Evolutionary conservation across 176 grass and related monocot genomes (phyloP).

Genomic region (Otatea glauca): DNA sequence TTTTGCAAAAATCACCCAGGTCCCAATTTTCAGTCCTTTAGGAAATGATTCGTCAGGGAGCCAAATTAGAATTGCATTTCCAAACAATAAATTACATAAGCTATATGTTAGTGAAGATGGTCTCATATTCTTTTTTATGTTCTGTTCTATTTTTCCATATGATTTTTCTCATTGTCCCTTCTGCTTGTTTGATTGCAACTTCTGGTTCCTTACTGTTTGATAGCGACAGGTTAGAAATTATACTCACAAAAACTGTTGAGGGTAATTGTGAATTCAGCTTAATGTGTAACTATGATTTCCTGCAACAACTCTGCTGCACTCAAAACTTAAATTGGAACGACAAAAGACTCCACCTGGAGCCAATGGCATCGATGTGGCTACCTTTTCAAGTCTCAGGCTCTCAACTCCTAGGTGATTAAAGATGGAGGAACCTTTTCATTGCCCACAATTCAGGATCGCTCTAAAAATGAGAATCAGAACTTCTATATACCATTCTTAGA

Average conservation of each 20-base stretch:
- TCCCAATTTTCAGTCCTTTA: not conserved
- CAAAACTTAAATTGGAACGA: not conserved
- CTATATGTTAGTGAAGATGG: not conserved
- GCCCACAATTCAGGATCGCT: not conserved
- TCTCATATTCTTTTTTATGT: not conserved
- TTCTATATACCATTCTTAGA: not conserved
- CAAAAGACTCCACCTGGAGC: not conserved
- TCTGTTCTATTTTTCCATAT: not conserved
- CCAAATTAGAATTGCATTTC: not conserved
- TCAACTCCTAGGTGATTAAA: not conserved
- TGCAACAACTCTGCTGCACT: not conserved
- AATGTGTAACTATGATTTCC: not conserved
- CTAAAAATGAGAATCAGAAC: not conserved
- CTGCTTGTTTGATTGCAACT: not conserved
- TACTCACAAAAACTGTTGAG: not conserved
- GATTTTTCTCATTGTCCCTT: not conserved
- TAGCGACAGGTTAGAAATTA: not conserved
- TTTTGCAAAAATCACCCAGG: not conserved
- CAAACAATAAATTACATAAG: too few species aligned
- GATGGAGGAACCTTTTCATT: not conserved
- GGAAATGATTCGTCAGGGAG: not conserved
- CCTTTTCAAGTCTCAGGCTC: not conserved
- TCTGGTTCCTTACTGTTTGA: not conserved
- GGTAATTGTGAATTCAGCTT: not conserved
- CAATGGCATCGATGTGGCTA: not conserved